phyloP scores from a whole-genome alignment of 1,284 basidiomycete species.

The Hypsizygus ulmarius region DNA sequence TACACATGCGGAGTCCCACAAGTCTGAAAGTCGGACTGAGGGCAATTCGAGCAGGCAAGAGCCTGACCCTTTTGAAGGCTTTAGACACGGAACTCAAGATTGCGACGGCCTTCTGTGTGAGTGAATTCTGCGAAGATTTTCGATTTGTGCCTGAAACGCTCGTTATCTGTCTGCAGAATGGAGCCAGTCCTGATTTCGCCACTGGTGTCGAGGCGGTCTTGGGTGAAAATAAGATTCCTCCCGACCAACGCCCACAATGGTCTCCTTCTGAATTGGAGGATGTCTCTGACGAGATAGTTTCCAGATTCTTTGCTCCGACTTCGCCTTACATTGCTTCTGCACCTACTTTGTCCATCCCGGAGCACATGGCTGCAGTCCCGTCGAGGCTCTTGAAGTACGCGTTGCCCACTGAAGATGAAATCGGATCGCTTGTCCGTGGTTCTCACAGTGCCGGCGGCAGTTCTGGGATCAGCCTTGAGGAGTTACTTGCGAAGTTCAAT shows the following conservation, averaged over 20 bases:
- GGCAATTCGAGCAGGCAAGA: constrained; percentile 71
- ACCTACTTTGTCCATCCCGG: constrained; percentile 50
- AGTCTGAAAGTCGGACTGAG: constrained; percentile 84
- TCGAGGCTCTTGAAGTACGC: constrained; percentile 52
- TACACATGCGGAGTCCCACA: constrained; percentile 81
- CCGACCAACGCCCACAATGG: constrained; percentile 59
- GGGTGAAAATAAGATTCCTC: constrained; percentile 56
- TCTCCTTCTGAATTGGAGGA: constrained; percentile 57
- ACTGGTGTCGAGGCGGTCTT: constrained; percentile 79
- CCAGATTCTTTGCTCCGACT: constrained; percentile 57
- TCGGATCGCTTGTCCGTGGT: constrained; percentile 60
- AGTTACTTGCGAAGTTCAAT: constrained; percentile 59
- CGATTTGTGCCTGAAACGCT: constrained; percentile 16
- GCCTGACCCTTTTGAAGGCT: constrained; percentile 60
- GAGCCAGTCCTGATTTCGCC: constrained; percentile 78
- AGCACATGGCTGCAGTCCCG: constrained; percentile 29
- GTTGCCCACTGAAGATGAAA: constrained; percentile 68
- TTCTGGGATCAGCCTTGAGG: constrained; percentile 56
- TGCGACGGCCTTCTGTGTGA: constrained; percentile 78
- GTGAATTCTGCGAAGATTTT: constrained; percentile 28
- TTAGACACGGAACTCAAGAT: constrained; percentile 83
- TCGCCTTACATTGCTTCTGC: constrained; percentile 46
- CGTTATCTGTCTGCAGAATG: constrained; percentile 46
- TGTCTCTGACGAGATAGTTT: constrained; percentile 53
- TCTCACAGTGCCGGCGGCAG: constrained; percentile 54